Base-by-base conservation (phyloP, 768 basidiomycete genomes). In the Hypsizygus marmoreus region DNA sequence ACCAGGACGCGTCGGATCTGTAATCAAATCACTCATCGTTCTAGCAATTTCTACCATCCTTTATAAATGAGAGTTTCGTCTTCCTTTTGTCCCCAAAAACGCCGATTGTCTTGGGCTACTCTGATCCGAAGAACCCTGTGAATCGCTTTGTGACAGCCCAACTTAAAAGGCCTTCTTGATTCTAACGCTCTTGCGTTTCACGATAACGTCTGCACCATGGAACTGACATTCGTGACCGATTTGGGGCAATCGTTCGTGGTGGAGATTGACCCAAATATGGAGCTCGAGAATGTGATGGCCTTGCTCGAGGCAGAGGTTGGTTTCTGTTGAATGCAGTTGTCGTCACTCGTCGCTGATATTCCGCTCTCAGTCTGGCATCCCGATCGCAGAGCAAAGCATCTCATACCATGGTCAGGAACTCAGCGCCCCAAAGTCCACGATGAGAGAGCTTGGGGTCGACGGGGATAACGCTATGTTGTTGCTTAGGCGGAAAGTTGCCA, bases 231-330 rank as follows among this genome's bases (percentile, higher is more conserved):
- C 60, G 67, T 82, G 33, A 87, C 72, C 38, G 88, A 90, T 52
- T 51, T 77, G 16, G 88, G 87, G 6, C 72, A 83, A 45, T 70
- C 75, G 1, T 88, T 79, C 55, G 58, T 67, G 30, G 70, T 95
- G 40, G 95, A 97, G 61, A 91, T 97, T 55, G 91, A 94, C 68
- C 79, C 90, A 1, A 78, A 76, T 42, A 94, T 97, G 89, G 84
- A 91, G 64, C 79, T 98, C 22, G 89, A 91, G 72, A 88, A 95
- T 63, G 84, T 97, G 28, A 87, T 88, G 79, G 95, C 91, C 10
- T 73, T 97, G 43, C 75, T 97, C n/a, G 93, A 97, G 67, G 95
- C 87, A 0, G 95, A 97, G 81, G 95, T 93, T 63, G 64, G 84
- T 62, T n/a, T 32, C 23, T 9, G 31, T 29, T 35, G 12, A 35